Base-by-base conservation (phyloP, 2,329 filamentous ascomycete species). In the Aspergillus neotritici region DNA sequence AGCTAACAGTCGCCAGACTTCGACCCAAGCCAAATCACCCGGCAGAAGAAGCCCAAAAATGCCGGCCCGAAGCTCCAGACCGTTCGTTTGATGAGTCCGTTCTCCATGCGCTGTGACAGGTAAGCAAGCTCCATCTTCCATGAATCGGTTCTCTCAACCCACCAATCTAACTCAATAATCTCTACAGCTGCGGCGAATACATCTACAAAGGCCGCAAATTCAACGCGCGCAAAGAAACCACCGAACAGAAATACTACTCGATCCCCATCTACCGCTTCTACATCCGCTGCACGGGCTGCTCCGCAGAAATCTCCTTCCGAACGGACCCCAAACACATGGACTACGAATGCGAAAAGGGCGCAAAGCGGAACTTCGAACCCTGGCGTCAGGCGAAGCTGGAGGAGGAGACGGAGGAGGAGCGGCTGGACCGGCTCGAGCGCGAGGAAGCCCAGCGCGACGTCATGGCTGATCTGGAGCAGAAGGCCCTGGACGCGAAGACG, bases 261-360 rank as follows among this genome's bases (percentile, higher is more conserved):
- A 94, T 97, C 49, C 80, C 87, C 48, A 89, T 94, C 51, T 93
- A 84, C 69, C 80, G 85, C 25, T 96, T 97, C 73, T 93, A 90
- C 69, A 94, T 91, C 57, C 79, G 87, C 6, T 96, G 91, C 68
- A 94, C 90, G 29, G 73, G 88, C 37, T 96, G 91, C 68, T 83
- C 77, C 34, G 82, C 79, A 34, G 88, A 95, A 61, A 95, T 97
- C 55, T 89, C 87, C 0, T 94, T 97, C 73, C 84, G 86, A 51
- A 97, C 93, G 0, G 93, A 98, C 55, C 93, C 93, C 0, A 94
- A 94, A 66, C 90, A 90, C 25, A 88, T 89, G 76, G 91, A 97
- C 63, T 98, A 96, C 62, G 80, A 75, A 37, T 83, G 79, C 68
- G 79, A 94, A 65, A 77, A 78, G 38, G 91, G 93, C 12, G 93